These are phyloP conservation scores for Alnus rubra DNA, from an alignment of 306 rosid genomes.

Conservation along the genomic window DNA sequence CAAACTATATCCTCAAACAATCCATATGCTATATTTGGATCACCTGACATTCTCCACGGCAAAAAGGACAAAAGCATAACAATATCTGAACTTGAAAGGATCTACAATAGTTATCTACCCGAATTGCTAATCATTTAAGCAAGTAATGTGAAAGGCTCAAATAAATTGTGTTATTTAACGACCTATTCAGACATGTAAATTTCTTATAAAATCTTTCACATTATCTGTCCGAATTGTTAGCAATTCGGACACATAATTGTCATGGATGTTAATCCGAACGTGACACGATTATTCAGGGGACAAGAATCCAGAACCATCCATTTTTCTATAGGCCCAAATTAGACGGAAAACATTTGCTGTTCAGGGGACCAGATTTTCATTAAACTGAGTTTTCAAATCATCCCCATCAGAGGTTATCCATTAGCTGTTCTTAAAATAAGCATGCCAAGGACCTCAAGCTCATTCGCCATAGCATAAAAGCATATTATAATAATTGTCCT, in stretches of 20 bases:
- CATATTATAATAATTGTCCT: background rate
- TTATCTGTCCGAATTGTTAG: no score
- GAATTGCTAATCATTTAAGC: no score
- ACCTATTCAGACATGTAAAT: no score
- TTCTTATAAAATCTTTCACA: no score
- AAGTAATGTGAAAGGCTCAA: no score
- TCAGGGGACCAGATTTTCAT: background rate
- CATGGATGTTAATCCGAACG: background rate
- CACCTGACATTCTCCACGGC: background rate
- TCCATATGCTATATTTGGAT: background rate
- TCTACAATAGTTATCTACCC: no score
- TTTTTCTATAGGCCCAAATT: background rate
- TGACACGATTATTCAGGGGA: background rate
- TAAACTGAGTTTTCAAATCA: background rate
- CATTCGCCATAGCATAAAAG: background rate
- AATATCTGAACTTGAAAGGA: background rate
- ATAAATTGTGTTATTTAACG: no score
- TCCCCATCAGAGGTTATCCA: background rate
- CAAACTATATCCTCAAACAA: background rate
- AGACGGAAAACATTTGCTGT: no score
- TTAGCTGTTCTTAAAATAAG: background rate
- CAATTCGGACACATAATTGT: no score
- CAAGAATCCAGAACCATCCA: background rate
- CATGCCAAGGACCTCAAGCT: background rate
- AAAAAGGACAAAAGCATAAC: background rate